Base-by-base conservation (phyloP, 139 green algal species). In the Volvox reticuliferus region DNA sequence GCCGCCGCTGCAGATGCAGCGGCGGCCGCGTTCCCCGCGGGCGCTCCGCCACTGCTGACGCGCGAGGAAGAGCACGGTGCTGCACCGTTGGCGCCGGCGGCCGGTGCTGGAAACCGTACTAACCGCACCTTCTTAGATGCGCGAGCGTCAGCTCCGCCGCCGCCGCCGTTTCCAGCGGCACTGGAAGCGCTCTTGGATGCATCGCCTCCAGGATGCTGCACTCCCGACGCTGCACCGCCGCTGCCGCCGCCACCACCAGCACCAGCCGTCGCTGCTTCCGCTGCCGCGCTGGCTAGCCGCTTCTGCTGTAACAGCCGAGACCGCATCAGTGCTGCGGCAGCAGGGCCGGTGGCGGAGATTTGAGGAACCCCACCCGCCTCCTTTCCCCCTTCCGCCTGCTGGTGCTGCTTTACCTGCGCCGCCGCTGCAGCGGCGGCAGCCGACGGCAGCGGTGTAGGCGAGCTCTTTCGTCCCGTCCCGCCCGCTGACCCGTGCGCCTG, bases 231-330 rank as follows among this genome's bases (percentile, higher is more conserved):
- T 44, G 67, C 33, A 12, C 37, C 37, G 14, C 28, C 13, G 3
- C 33, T 5, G 63, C 33, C 16, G 9, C 65, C 32, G 17, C 67
- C 67, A 20, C 67, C 36, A 19, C 44, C 36, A 28, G 21, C 33
- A 44, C 36, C 78, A 13, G 78, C 44, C 19, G 36, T 36, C 36
- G 36, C 67, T 16, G 22, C 67, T 0, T 67, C 65, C 35, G 65
- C 35, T 13, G n/a, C 63, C 6, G 55, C 67, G 3, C 32, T 55
- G 3, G 81, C 82, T 65, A 65, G 33, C 18, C 83, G 85, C 85
- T 89, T 89, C 85, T 89, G 85, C 85, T 89, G 85, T 44, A 89
- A 36, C 85, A 89, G 37, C 69, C 85, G 67, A n/a, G 85, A 89
- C 26, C 85, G 85, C 85, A 82, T 71, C 85, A 89, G 69, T 44